Evolutionary conservation across 306 rosid genomes (phyloP).

Genomic region (Cyamopsis tetragonoloba): DNA sequence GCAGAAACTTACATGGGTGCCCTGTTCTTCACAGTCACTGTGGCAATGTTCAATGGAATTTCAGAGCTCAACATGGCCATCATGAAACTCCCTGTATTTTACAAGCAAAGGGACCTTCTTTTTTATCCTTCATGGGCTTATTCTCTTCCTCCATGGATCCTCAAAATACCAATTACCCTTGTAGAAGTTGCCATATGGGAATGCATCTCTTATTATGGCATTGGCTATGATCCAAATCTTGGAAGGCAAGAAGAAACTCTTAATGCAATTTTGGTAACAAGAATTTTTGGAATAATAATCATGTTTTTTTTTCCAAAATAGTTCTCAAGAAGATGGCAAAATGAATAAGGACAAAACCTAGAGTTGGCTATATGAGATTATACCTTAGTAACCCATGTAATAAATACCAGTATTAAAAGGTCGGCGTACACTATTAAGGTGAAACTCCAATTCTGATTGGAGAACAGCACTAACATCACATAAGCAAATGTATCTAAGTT

Average conservation of each 20-base stretch:
- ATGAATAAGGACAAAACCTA: no score
- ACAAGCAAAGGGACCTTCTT: constrained; percentile 77
- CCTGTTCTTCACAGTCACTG: constrained; percentile 51
- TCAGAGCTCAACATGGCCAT: constrained; percentile 61
- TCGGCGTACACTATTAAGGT: no score
- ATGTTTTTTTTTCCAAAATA: no score
- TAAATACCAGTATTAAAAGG: no score
- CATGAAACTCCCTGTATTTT: constrained; percentile 73
- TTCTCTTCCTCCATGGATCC: constrained; percentile 66
- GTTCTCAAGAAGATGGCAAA: no score
- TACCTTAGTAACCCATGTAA: no score
- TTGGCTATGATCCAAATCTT: constrained; percentile 67
- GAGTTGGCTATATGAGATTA: no score
- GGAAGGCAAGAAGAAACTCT: constrained; percentile 43
- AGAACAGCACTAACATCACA: no score
- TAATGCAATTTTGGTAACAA: no score
- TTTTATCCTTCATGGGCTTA: constrained; percentile 85
- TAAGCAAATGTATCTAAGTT: no score
- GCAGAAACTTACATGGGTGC: constrained; percentile 68
- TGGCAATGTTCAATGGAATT: constrained; percentile 73
- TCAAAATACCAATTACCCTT: constrained; percentile 61
- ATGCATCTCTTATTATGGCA: constrained; percentile 51
- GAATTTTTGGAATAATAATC: no score
- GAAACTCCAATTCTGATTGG: no score
- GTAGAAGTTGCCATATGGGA: constrained; percentile 70